phyloP scores from a whole-genome alignment of 129 eudicot species.

The Ambrosia artemisiifolia region DNA sequence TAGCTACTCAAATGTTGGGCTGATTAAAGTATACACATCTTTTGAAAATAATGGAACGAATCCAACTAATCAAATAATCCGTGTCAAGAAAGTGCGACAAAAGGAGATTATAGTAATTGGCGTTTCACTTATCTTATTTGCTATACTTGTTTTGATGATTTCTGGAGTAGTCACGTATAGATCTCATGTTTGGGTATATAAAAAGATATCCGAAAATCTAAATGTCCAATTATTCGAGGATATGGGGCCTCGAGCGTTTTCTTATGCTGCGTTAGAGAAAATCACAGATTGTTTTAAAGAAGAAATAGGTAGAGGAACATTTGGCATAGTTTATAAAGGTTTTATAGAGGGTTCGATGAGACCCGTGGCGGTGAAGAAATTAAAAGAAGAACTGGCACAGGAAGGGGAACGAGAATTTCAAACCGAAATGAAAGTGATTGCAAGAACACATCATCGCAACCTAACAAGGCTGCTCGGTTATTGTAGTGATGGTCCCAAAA shows the following conservation, averaged over 20 bases:
- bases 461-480: too few species aligned
- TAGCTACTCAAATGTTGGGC: too few species aligned
- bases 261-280: conserved; percentile 31
- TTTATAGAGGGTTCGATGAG: conserved; percentile 15
- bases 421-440: too few species aligned
- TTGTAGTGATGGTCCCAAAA: too few species aligned
- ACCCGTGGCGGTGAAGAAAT: conserved; percentile 23
- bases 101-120: conserved; percentile 6
- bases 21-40: too few species aligned
- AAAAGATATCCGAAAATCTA: not conserved
- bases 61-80: not conserved
- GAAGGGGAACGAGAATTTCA: too few species aligned
- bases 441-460: too few species aligned
- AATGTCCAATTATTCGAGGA: conserved; percentile 10
- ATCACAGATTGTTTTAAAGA: conserved; percentile 34
- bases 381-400: too few species aligned
- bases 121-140: conserved; percentile 13
- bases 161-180: conserved; percentile 3
- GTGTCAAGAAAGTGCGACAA: not conserved
- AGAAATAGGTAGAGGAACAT: conserved; percentile 43
- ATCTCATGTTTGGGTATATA: conserved; percentile 4
- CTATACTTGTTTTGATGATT: conserved; percentile 6
- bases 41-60: not conserved
- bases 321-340: conserved; percentile 46
- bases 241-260: conserved; percentile 22